Evolutionary conservation across 108 stramenopile genomes (phyloP).

Genomic region (Discostella pseudostelligera): DNA sequence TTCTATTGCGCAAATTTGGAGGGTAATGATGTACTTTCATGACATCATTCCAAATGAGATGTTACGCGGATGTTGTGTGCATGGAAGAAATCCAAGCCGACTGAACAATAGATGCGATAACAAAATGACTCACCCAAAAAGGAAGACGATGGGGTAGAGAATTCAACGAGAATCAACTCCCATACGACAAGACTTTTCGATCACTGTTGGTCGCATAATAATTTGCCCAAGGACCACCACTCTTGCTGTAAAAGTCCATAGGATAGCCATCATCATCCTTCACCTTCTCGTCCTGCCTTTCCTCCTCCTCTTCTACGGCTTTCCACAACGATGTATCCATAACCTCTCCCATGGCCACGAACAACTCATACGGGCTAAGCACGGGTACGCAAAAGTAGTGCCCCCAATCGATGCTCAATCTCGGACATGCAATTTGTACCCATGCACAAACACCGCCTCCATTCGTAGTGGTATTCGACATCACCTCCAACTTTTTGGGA

Average conservation of each 20-base stretch:
- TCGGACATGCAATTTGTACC: slow-evolving; percentile 99
- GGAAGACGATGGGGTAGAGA: no score
- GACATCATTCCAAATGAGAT: slow-evolving; percentile 49
- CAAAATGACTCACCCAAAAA: not conserved
- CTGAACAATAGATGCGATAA: no score
- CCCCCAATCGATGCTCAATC: slow-evolving; percentile 97
- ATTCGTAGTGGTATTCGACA: slow-evolving; percentile 55
- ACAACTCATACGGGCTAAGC: slow-evolving; percentile 91
- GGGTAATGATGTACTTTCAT: slow-evolving; percentile 29
- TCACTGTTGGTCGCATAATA: slow-evolving; percentile 68
- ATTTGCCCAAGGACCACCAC: slow-evolving; percentile 93
- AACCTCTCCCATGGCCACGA: slow-evolving; percentile 79
- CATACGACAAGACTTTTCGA: slow-evolving; percentile 32
- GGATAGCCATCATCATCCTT: slow-evolving; percentile 72
- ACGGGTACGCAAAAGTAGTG: slow-evolving; percentile 81
- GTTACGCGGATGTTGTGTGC: slow-evolving; percentile 23
- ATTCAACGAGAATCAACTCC: slow-evolving; percentile 1
- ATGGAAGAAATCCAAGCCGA: no score
- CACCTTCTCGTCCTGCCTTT: slow-evolving; percentile 15
- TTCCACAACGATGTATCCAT: slow-evolving; percentile 62
- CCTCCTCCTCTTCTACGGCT: slow-evolving; percentile 25
- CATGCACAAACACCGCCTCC: slow-evolving; percentile 63
- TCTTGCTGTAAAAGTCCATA: slow-evolving; percentile 96
- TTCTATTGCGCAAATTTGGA: slow-evolving; percentile 49
- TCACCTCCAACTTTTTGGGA: slow-evolving; percentile 80